Conservation (phyloP, 805 yeast genomes). For the Metschnikowia lunata region DNA sequence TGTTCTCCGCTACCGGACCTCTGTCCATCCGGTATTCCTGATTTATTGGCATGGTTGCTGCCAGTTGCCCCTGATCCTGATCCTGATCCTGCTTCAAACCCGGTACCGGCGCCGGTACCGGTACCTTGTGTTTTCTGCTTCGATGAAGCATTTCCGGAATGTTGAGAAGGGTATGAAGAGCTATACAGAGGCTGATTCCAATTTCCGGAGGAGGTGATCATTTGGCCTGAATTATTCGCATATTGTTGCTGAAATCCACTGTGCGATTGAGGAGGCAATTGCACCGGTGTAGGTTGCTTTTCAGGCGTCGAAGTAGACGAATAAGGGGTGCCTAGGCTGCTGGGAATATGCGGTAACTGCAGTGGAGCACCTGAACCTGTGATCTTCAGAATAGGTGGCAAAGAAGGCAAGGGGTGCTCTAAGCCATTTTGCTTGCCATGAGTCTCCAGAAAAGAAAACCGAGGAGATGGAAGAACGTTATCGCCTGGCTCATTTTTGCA, state of each 20-base stretch:
- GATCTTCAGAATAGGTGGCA: constrained; percentile 22
- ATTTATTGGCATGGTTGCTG: not conserved
- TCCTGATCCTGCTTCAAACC: constrained; percentile 1
- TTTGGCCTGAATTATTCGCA: not conserved
- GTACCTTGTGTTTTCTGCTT: too few species aligned
- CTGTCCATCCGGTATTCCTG: not conserved
- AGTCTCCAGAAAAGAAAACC: constrained; percentile 44
- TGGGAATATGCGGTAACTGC: constrained; percentile 24
- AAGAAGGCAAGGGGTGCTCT: constrained; percentile 13
- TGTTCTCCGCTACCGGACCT: not conserved
- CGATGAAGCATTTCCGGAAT: too few species aligned
- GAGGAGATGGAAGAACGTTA: constrained; percentile 35
- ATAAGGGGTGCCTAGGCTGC: constrained; percentile 5
- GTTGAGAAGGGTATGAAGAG: not conserved
- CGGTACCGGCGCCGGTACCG: not conserved
- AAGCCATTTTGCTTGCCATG: constrained; percentile 5
- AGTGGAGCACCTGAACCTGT: constrained; percentile 8
- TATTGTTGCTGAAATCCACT: too few species aligned
- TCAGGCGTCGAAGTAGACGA: constrained; percentile 8
- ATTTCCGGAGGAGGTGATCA: not conserved
- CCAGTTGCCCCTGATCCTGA: not conserved
- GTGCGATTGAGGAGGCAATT: not conserved
- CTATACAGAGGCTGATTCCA: not conserved
- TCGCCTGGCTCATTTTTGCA: constrained; percentile 3
- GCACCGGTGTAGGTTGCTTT: constrained; percentile 1